These are phyloP conservation scores for Pythium phragmitis DNA, from an alignment of 352 stramenopile species.

Conservation along the genomic window DNA sequence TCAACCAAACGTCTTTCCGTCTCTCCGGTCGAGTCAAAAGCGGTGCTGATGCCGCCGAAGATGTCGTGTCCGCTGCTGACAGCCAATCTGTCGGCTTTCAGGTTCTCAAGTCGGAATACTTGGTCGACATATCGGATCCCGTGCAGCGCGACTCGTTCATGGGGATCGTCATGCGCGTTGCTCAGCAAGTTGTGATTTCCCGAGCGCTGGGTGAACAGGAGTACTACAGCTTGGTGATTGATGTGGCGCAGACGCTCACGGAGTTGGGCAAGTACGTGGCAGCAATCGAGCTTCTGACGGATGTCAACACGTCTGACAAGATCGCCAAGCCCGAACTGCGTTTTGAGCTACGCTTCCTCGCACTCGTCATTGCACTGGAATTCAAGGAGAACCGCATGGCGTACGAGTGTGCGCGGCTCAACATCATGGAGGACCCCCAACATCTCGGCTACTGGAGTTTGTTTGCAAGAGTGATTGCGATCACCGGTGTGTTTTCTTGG, in stretches of 20 bases:
- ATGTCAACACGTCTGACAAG: slow-evolving; percentile 87
- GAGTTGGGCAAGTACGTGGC: slow-evolving; percentile 81
- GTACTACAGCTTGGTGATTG: slow-evolving; percentile 79
- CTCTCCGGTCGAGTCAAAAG: slow-evolving; percentile 71
- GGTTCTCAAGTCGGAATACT: slow-evolving; percentile 78
- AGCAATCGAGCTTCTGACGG: slow-evolving; percentile 81
- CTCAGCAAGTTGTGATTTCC: slow-evolving; percentile 81
- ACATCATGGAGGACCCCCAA: slow-evolving; percentile 83
- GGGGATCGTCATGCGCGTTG: slow-evolving; percentile 82
- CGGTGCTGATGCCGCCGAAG: slow-evolving; percentile 41
- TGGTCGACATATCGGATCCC: slow-evolving; percentile 79
- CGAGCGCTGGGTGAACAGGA: slow-evolving; percentile 65
- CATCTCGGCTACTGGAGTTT: slow-evolving; percentile 86
- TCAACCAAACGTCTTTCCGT: slow-evolving; percentile 76
- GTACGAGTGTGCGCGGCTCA: slow-evolving; percentile 83
- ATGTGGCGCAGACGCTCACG: slow-evolving; percentile 75
- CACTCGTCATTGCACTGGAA: slow-evolving; percentile 79
- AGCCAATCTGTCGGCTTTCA: slow-evolving; percentile 72
- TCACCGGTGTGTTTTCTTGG: slow-evolving; percentile 85
- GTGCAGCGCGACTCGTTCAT: slow-evolving; percentile 78
- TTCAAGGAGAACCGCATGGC: slow-evolving; percentile 88
- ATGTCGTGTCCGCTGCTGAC: slow-evolving; percentile 58
- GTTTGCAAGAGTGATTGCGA: slow-evolving; percentile 80
- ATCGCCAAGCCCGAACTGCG: slow-evolving; percentile 65
- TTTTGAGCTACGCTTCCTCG: slow-evolving; percentile 82